Conservation (phyloP, 768 basidiomycete genomes). For the Cyclocybe aegerita region DNA sequence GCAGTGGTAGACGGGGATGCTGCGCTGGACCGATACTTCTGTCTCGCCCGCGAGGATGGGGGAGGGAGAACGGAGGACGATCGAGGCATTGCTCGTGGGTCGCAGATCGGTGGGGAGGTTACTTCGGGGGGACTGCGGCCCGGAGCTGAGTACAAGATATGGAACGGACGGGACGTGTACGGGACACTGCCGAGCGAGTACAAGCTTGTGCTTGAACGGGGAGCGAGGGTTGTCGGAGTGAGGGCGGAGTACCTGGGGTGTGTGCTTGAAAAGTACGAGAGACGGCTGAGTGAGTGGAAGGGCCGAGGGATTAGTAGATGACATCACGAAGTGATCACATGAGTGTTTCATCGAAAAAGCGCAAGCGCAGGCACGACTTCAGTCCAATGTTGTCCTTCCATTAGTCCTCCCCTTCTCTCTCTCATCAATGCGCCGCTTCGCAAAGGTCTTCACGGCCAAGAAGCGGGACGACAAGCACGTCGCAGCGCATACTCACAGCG, state of each 20-base stretch:
- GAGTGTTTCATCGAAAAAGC: not conserved
- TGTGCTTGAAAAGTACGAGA: conserved; percentile 67
- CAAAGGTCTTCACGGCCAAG: conserved; percentile 55
- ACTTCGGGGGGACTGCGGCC: conserved; percentile 31
- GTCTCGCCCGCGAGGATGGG: conserved; percentile 4
- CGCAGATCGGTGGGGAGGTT: conserved; percentile 8
- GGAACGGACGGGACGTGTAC: conserved; percentile 62
- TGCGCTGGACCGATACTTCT: conserved; percentile 11
- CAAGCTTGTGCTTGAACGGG: conserved; percentile 48
- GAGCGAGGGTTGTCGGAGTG: conserved; percentile 56
- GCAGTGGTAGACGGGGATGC: conserved; percentile 12
- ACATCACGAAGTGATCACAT: conserved; percentile 7
- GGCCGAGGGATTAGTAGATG: conserved; percentile 22
- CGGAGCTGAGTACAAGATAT: conserved; percentile 64
- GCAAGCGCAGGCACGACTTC: not conserved
- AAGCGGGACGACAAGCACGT: conserved; percentile 28
- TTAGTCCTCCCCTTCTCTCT: not conserved
- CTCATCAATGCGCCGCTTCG: conserved; percentile 60
- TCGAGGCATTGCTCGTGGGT: conserved; percentile 8
- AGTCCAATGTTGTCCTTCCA: not conserved
- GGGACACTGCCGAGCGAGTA: conserved; percentile 57
- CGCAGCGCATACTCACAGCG: conserved; percentile 14
- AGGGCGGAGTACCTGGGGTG: conserved; percentile 46
- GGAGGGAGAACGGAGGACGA: conserved; percentile 6
- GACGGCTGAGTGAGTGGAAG: conserved; percentile 56